Conservation (phyloP, 1,139 yeast species). For the Candida gigantensis region DNA sequence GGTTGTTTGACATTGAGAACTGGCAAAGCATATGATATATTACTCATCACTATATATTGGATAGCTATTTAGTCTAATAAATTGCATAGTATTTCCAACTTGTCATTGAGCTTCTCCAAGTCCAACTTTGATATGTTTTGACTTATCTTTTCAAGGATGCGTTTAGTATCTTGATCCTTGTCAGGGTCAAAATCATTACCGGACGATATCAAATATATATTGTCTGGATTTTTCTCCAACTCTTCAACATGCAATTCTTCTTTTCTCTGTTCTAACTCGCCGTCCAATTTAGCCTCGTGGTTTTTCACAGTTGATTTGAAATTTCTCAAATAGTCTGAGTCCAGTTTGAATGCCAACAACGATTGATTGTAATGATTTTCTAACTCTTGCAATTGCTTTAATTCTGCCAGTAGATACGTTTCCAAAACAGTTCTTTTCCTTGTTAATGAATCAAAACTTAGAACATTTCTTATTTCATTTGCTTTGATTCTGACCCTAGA, state of each 20-base stretch:
- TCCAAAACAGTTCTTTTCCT: constrained; percentile 36
- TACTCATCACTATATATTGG: constrained; percentile 35
- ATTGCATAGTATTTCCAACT: constrained; percentile 29
- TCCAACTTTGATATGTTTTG: constrained; percentile 8
- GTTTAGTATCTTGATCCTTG: constrained; percentile 25
- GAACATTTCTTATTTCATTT: constrained; percentile 26
- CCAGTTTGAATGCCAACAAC: constrained; percentile 29
- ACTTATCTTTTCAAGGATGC: constrained; percentile 21
- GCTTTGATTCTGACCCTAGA: constrained; percentile 18
- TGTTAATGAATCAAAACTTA: constrained; percentile 33
- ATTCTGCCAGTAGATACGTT: constrained; percentile 44
- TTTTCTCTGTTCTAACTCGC: constrained; percentile 14
- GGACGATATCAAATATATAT: constrained; percentile 1
- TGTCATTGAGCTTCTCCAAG: constrained; percentile 27
- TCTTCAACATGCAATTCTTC: constrained; percentile 12
- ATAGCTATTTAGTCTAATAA: constrained; percentile 23
- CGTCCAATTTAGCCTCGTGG: constrained; percentile 13
- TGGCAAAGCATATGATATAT: constrained; percentile 13
- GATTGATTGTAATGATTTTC: constrained; percentile 28
- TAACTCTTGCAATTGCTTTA: constrained; percentile 39
- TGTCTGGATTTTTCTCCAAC: constrained; percentile 7
- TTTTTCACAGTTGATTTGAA: constrained; percentile 21
- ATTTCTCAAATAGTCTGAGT: constrained; percentile 33
- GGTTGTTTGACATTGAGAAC: constrained; percentile 30
- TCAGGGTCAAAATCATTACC: constrained; percentile 25